These are phyloP conservation scores for Phytophthora macrochlamydospora DNA, from an alignment of 352 stramenopile genomes.

Conservation along the genomic window DNA sequence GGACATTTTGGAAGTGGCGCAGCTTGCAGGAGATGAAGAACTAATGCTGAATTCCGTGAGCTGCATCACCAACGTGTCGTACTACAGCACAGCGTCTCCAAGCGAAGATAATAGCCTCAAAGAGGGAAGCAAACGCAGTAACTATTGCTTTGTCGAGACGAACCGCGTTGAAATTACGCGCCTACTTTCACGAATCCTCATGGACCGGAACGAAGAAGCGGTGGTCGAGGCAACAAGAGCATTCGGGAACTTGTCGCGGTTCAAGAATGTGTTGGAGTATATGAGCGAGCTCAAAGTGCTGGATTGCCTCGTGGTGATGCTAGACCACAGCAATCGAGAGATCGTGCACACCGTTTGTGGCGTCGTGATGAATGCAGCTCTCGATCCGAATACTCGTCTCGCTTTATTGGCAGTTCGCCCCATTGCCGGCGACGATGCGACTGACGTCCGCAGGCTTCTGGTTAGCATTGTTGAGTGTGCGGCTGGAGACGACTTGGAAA, in stretches of 20 bases:
- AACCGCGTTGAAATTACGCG: slow-evolving; percentile 48
- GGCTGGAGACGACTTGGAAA: slow-evolving; percentile 62
- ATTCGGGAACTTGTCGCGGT: slow-evolving; percentile 87
- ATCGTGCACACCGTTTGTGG: slow-evolving; percentile 83
- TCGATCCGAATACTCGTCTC: slow-evolving; percentile 47
- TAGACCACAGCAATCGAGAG: slow-evolving; percentile 79
- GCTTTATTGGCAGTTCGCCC: slow-evolving; percentile 41
- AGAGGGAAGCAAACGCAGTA: background rate
- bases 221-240: slow-evolving; percentile 82
- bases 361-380: slow-evolving; percentile 84
- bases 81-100: slow-evolving; percentile 40
- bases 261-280: slow-evolving; percentile 60
- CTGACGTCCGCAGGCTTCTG: slow-evolving; percentile 53
- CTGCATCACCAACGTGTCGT: slow-evolving; percentile 90
- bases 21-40: slow-evolving; percentile 62
- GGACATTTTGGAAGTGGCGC: slow-evolving; percentile 46
- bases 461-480: slow-evolving; percentile 60
- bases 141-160: slow-evolving; percentile 46
- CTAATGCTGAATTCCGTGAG: slow-evolving; percentile 90
- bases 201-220: slow-evolving; percentile 81
- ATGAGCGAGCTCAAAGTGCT: slow-evolving; percentile 70
- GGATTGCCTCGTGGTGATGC: slow-evolving; percentile 71
- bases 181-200: slow-evolving; percentile 53
- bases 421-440: slow-evolving; percentile 14
- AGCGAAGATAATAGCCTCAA: slow-evolving; percentile 2